A percentile compares a stretch with the other conserved stretches of the same genome.
phyloP scores from a whole-genome alignment of 371 early-diverging fungal species.

The Rhizopus stolonifer region DNA sequence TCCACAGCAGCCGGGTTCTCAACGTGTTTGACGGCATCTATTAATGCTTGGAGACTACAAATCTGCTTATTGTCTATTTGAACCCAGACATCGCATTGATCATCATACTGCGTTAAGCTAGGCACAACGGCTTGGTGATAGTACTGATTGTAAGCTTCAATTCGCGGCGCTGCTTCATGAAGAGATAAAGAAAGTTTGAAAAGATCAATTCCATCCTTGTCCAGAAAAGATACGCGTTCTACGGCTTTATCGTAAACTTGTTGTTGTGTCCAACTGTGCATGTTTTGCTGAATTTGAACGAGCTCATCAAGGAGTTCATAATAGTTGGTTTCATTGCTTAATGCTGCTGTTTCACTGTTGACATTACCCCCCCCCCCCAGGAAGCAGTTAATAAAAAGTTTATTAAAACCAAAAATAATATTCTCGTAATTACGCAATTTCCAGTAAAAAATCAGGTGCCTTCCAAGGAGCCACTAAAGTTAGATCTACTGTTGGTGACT shows the following conservation, averaged over 20 bases:
- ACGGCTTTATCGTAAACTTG: slow-evolving; percentile 45
- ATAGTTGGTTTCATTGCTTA: slow-evolving; percentile 61
- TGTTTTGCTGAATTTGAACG: slow-evolving; percentile 23
- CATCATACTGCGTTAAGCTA: slow-evolving; percentile 40
- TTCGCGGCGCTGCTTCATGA: slow-evolving; percentile 72
- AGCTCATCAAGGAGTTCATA: slow-evolving; percentile 58
- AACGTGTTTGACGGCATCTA: slow-evolving; percentile 20
- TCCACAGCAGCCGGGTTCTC: slow-evolving; percentile 25
- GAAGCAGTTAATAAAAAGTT: no score
- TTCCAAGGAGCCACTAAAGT: slow-evolving; percentile 60
- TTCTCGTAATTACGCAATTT: slow-evolving; percentile 57
- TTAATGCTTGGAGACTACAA: slow-evolving; percentile 50
- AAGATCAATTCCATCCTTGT: slow-evolving; percentile 29
- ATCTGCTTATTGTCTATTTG: slow-evolving; percentile 60
- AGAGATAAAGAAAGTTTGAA: slow-evolving; percentile 63
- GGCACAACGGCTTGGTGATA: slow-evolving; percentile 68
- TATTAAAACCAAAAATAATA: no score
- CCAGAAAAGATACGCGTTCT: slow-evolving; percentile 8
- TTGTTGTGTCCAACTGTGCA: slow-evolving; percentile 22
- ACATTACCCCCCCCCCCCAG: no score
- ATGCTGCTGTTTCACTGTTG: slow-evolving; percentile 66
- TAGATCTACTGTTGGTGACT: slow-evolving; percentile 54
- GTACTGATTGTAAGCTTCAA: slow-evolving; percentile 78
- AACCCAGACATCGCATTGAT: slow-evolving; percentile 69
- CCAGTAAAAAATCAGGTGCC: slow-evolving; percentile 55